A percentile compares a stretch with the other conserved stretches of the same genome.
Evolutionary conservation across 2,329 filamentous ascomycete species (phyloP).

Genomic region (Ilyonectria mors-panacis): DNA sequence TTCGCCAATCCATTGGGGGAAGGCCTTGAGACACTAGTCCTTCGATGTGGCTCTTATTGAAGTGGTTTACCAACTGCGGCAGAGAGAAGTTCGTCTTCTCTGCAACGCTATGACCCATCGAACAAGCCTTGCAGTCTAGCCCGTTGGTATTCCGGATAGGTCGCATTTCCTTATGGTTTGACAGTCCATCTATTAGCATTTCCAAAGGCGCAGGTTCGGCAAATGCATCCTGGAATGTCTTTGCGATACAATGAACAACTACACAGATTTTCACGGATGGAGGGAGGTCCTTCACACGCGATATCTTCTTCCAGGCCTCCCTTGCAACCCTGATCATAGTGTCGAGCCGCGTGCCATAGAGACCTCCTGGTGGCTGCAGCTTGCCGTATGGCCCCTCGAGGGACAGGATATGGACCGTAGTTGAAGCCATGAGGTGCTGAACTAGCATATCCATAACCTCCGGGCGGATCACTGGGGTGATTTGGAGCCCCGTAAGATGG

Average conservation of each 20-base stretch:
- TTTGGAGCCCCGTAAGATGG: conserved; percentile 23
- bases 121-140: conserved; percentile 70
- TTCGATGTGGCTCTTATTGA: conserved; percentile 62
- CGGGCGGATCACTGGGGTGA: conserved; percentile 19
- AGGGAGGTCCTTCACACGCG: conserved; percentile 72
- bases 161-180: conserved; percentile 70
- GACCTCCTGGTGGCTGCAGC: conserved; percentile 5
- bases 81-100: conserved; percentile 64
- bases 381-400: conserved; percentile 12
- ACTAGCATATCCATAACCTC: conserved; percentile 21
- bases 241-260: conserved; percentile 74
- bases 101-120: conserved; percentile 53
- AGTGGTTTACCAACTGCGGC: conserved; percentile 72
- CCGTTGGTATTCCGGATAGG: conserved; percentile 68
- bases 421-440: conserved; percentile 14
- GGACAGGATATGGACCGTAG: conserved; percentile 25
- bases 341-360: conserved; percentile 64
- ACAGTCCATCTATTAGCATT: conserved; percentile 72
- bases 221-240: conserved; percentile 71
- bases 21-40: conserved; percentile 39
- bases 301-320: conserved; percentile 74
- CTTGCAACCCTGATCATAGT: conserved; percentile 69
- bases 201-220: conserved; percentile 68
- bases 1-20: conserved; percentile 58
- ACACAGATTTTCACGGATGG: conserved; percentile 74